phyloP scores from a whole-genome alignment of 805 yeast species.

The Starmerella apis region DNA sequence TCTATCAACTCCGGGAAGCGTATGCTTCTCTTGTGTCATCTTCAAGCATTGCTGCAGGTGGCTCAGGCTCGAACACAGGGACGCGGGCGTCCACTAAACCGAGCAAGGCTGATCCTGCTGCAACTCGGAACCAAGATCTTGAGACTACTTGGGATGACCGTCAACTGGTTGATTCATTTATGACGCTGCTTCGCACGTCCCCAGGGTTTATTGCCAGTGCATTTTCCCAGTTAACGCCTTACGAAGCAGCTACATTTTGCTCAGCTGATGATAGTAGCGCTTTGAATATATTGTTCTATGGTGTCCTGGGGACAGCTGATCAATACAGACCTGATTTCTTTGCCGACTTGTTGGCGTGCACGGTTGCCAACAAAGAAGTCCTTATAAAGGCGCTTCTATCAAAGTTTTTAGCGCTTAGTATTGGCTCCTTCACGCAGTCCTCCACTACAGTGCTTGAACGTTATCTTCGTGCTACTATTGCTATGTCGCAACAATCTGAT shows the following conservation, averaged over 20 bases:
- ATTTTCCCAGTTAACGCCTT: conserved; percentile 21
- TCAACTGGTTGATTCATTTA: conserved; percentile 29
- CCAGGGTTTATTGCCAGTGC: conserved; percentile 31
- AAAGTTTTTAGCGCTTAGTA: conserved; percentile 5
- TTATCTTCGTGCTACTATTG: conserved; percentile 2
- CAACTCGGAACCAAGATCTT: not conserved
- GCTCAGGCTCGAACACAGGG: conserved; percentile 14
- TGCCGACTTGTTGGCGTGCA: conserved; percentile 20
- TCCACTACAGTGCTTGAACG: conserved; percentile 13
- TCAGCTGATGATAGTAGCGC: conserved; percentile 26
- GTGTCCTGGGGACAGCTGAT: conserved; percentile 26
- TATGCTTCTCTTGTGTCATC: conserved; percentile 16
- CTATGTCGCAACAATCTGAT: not conserved
- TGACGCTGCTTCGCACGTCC: conserved; percentile 30
- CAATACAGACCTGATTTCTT: conserved; percentile 26
- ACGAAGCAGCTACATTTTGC: conserved; percentile 23
- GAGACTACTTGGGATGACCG: conserved; percentile 27
- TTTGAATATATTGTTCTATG: conserved; percentile 29
- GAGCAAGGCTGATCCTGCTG: not conserved
- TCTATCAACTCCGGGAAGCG: conserved; percentile 24
- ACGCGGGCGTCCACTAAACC: conserved; percentile 14
- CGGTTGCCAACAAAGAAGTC: not conserved
- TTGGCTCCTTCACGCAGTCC: conserved; percentile 5
- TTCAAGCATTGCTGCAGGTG: conserved; percentile 11
- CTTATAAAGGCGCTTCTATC: conserved; percentile 5